Base-by-base conservation (phyloP, 176 grass and related monocot genomes). In the Pontederia crassipes region DNA sequence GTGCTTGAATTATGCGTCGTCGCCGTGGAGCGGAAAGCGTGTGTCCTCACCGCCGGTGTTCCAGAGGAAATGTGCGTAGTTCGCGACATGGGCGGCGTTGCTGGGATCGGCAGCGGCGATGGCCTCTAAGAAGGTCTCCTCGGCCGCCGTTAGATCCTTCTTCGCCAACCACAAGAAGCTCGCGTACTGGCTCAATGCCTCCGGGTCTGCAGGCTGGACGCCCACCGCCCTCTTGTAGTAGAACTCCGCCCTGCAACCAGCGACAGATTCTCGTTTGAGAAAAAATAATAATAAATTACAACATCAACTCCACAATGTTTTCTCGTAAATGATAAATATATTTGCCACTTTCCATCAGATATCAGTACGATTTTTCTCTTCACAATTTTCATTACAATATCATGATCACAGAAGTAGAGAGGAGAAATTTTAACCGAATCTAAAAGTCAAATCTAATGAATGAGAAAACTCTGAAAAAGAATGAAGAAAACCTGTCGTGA, bases 1-100 rank as follows among this genome's bases (percentile, higher is more conserved):
- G 32, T 40, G 32, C 4, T 40, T 40, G 4, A 7, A 40, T 40
- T 7, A 40, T 40, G 32, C 32, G 32, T 40, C 1, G 32, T 40
- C 32, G 32, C 32, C 32, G 32, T 40, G 4, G 32, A 55, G 65
- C 10, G 65, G 65, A 49, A 35, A 68, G 52, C 65, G 55, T 28
- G 65, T 68, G 14, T 68, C 65, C 2, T 55, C 65, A 3, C 49
- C 65, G 8, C 65, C 65, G 16, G 65, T 68, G 65, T 8, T 54
- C 65, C 65, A 68, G 11, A 68, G 65, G 51, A 68, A 68, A 55
- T 55, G 65, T 8, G 65, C 65, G 24, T 68, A 68, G 52, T 68
- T 68, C 16, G 65, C 49, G 9, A 49, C 52, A 29, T 68, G 28
- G 26, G 16, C 13, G 49, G 51, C 16, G 65, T 68, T 68, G 28